Evolutionary conservation across 345 rosid genomes (phyloP), one percentile per base, ranked within the genome.

Genomic region (Adansonia digitata): DNA sequence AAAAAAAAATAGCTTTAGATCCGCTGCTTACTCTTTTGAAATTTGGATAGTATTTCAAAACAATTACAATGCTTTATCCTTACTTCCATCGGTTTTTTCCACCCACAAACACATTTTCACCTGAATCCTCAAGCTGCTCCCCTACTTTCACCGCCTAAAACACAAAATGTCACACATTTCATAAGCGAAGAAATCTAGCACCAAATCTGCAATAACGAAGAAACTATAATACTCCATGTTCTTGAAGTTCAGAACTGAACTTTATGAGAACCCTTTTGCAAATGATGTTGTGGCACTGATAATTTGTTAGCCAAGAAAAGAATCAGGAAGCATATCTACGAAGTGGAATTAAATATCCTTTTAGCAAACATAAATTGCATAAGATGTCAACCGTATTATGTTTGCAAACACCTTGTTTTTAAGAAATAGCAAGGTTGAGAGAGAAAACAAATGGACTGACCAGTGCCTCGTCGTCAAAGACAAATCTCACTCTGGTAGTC

Each of bases 71-170:
- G n/a, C n/a, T n/a, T n/a, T n/a, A n/a, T n/a, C n/a, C 92, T 87
- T 86, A 88, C 95, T 88, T 90, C 95, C 95, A 90, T 20, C 87
- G 89, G 78, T 90, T 90, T 79, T 88, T 87, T 40, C 92, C 90
- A 1, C 95, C 95, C 18, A 90, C 90, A 11, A 88, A 90, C 22
- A 86, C 92, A 85, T 87, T 90, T 81, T 88, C 89, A 57, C 91
- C 91, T 4, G 95, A 90, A 24, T 88, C 89, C 57, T 88, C 73
- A 77, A 90, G 95, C 81, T 87, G 80, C 17, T 88, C 84, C 56
- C 95, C 95, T 69, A 88, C 79, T 86, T 87, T 88, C 51, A 88
- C 92, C 75, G 88, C 92, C 95, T 90, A 65, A 20, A 76, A 72
- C 75, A 77, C 18, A 78, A 49, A 51, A 12, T 24, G 31, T 24